Conservation (phyloP, 208 protist genomes). For the Leishmania amazonensis region DNA sequence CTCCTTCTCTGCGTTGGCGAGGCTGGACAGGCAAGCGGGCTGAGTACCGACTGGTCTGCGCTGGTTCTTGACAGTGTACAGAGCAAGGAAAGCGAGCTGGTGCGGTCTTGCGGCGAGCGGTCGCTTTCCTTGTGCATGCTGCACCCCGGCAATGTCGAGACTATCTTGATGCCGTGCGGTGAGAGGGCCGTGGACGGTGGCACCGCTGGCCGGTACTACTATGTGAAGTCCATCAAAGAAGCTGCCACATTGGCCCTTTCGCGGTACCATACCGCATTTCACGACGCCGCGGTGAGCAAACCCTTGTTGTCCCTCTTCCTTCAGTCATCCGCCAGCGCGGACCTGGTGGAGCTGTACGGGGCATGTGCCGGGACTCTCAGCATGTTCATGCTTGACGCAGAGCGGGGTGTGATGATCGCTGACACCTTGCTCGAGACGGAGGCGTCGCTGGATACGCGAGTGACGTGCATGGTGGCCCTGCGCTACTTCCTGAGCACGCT, state of each 20-base stretch:
- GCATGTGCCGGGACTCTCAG: conserved; percentile 38
- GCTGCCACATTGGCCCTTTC: conserved; percentile 27
- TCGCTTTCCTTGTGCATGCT: conserved; percentile 46
- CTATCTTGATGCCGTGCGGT: conserved; percentile 30
- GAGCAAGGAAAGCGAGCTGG: conserved; percentile 33
- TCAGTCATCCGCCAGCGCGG: conserved; percentile 19
- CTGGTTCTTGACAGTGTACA: conserved; percentile 42
- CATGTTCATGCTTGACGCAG: conserved; percentile 23
- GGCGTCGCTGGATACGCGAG: conserved; percentile 18
- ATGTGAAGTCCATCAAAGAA: conserved; percentile 50
- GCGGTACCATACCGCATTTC: conserved; percentile 29
- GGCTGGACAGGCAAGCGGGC: conserved; percentile 25
- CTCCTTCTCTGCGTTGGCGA: conserved; percentile 42
- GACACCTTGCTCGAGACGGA: conserved; percentile 8
- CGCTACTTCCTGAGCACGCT: conserved; percentile 27
- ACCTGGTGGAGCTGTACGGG: conserved; percentile 36
- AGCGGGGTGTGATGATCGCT: conserved; percentile 16
- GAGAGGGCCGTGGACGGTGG: conserved; percentile 24
- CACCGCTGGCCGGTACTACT: conserved; percentile 35
- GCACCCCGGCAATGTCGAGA: conserved; percentile 34
- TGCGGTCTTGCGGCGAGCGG: conserved; percentile 33
- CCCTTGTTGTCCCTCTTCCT: conserved; percentile 35
- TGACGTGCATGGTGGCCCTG: conserved; percentile 37
- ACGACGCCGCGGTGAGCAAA: conserved; percentile 33
- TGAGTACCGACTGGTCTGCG: conserved; percentile 32